These are phyloP conservation scores for Linderniella brevidens DNA, from an alignment of 257 asterid genomes.

Conservation along the genomic window DNA sequence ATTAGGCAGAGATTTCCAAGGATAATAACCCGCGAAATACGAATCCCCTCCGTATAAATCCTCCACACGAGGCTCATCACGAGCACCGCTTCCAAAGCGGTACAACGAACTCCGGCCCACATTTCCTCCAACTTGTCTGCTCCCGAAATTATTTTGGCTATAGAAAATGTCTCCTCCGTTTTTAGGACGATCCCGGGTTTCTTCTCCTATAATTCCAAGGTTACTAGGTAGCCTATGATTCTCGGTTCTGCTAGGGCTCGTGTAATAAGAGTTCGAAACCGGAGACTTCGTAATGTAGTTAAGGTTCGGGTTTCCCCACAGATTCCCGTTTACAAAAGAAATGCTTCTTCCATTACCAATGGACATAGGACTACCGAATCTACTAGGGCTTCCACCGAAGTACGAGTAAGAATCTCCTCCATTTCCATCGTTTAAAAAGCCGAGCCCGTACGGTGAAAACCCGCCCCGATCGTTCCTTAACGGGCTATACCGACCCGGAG, in stretches of 20 bases:
- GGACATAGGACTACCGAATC: conserved; percentile 25
- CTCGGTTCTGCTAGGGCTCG: conserved; percentile 30
- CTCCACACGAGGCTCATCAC: conserved; percentile 23
- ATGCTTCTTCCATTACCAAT: conserved; percentile 30
- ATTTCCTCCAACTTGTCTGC: conserved; percentile 25
- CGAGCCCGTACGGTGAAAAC: conserved; percentile 39
- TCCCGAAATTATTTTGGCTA: conserved; percentile 24
- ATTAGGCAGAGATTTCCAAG: conserved; percentile 41
- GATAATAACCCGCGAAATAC: conserved; percentile 25
- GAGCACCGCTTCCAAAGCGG: conserved; percentile 20
- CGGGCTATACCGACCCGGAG: conserved; percentile 59
- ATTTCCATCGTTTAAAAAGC: conserved; percentile 26
- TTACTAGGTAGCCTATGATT: conserved; percentile 22
- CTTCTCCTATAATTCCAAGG: conserved; percentile 52
- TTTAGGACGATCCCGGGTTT: conserved; percentile 45
- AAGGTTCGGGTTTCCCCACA: conserved; percentile 34
- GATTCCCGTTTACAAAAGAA: conserved; percentile 19
- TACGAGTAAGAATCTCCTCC: conserved; percentile 34
- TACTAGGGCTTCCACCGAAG: conserved; percentile 31
- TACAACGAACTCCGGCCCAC: conserved; percentile 21
- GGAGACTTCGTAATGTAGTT: conserved; percentile 26
- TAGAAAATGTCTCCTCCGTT: conserved; percentile 20
- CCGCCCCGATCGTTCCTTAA: conserved; percentile 37
- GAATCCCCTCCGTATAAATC: conserved; percentile 30
- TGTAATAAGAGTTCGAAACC: conserved; percentile 28